phyloP scores from a whole-genome alignment of 2,329 filamentous ascomycete species.

The Sporothrix pseudoabietina region DNA sequence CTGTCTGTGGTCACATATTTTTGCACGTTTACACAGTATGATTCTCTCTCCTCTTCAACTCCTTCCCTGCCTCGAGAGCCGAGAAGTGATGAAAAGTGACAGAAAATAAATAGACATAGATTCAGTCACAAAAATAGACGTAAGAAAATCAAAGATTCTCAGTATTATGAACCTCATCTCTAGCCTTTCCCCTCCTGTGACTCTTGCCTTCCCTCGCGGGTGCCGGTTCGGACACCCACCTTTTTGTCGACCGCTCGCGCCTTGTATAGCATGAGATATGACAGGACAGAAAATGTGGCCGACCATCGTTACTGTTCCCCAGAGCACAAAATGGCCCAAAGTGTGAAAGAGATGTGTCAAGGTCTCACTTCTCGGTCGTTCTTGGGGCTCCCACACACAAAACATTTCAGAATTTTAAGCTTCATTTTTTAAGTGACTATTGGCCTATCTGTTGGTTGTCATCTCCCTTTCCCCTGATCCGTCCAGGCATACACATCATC shows the following conservation, averaged over 20 bases:
- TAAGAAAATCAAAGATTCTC: background rate
- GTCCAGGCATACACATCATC: background rate
- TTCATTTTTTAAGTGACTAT: background rate
- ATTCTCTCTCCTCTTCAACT: background rate
- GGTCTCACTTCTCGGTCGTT: background rate
- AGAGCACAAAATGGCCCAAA: background rate
- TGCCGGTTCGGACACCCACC: background rate
- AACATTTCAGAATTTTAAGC: background rate
- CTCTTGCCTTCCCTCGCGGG: background rate
- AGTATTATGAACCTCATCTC: background rate
- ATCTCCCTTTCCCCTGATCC: background rate
- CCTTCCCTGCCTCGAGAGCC: background rate
- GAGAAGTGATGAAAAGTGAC: background rate
- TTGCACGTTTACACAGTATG: no score
- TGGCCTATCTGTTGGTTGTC: background rate
- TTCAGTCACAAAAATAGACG: background rate
- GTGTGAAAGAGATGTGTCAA: background rate
- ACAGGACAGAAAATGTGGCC: background rate
- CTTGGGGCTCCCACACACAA: background rate
- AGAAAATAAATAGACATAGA: background rate
- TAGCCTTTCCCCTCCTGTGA: background rate
- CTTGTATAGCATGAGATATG: constrained; percentile 23
- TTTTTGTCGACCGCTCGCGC: background rate
- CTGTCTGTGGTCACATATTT: background rate
- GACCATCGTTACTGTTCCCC: background rate